Percentiles rank a stretch among this genome's conserved stretches.
These are phyloP conservation scores for Biscutella laevigata DNA, from an alignment of 441 rosid genomes.

Conservation along the genomic window DNA sequence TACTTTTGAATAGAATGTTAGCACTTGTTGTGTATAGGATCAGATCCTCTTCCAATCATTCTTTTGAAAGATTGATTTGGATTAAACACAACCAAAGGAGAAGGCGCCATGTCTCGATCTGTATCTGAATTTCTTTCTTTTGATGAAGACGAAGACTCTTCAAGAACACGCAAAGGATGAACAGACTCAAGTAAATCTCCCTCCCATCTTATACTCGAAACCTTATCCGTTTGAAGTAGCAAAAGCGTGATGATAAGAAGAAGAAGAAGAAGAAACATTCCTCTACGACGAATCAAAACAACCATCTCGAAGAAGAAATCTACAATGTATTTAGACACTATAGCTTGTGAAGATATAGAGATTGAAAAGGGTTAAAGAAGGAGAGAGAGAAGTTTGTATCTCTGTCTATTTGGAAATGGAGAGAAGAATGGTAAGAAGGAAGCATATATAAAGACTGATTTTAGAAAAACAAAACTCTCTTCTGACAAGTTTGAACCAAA, in stretches of 20 bases:
- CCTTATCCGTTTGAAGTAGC: constrained; percentile 34
- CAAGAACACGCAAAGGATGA: constrained; percentile 32
- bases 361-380: constrained; percentile 34
- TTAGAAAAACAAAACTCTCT: constrained; percentile 44
- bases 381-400: constrained; percentile 38
- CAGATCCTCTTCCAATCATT: constrained; percentile 61
- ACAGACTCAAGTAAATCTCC: constrained; percentile 13
- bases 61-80: constrained; percentile 63
- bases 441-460: constrained; percentile 45
- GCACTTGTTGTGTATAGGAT: constrained; percentile 83
- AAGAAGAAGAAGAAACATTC: constrained; percentile 36
- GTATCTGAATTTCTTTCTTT: constrained; percentile 26
- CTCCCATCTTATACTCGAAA: constrained; percentile 40
- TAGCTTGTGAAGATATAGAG: constrained; percentile 28
- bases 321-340: constrained; percentile 1
- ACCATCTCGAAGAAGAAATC: constrained; percentile 38
- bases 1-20: no score
- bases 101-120: constrained; percentile 35
- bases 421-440: constrained; percentile 26
- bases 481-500: constrained; percentile 80
- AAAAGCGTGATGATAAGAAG: constrained; percentile 35
- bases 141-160: constrained; percentile 21
- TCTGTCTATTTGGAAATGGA: constrained; percentile 21
- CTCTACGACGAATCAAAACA: constrained; percentile 24
- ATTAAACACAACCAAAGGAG: constrained; percentile 48